Evolutionary conservation across 2,329 filamentous ascomycete species (phyloP).

Genomic region (Septoria petroselini): DNA sequence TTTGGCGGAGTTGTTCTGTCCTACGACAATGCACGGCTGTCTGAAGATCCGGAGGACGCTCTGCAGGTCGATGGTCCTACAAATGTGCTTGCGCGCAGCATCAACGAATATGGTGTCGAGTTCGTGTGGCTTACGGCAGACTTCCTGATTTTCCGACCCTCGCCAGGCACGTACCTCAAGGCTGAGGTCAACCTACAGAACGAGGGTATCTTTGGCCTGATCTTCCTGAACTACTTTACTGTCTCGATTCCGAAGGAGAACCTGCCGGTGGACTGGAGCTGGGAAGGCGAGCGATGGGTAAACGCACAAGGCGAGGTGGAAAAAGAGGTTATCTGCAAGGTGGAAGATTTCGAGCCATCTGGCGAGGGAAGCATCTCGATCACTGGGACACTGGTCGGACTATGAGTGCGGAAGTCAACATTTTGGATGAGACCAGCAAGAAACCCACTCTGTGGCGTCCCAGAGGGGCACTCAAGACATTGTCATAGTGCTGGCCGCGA

Average conservation of each 20-base stretch:
- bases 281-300: conserved; percentile 66
- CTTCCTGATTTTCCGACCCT: conserved; percentile 77
- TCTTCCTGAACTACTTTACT: conserved; percentile 90
- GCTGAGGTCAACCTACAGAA: conserved; percentile 83
- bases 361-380: conserved; percentile 26
- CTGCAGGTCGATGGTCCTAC: conserved; percentile 8
- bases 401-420: too few relatives aligned
- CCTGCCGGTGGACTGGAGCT: conserved; percentile 76
- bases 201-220: conserved; percentile 81
- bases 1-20: conserved; percentile 71
- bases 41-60: conserved; percentile 43
- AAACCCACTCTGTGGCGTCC: too few relatives aligned
- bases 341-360: conserved; percentile 78
- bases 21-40: conserved; percentile 67
- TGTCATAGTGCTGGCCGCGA: too few relatives aligned
- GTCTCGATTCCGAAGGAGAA: conserved; percentile 76
- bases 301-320: conserved; percentile 66
- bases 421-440: too few relatives aligned
- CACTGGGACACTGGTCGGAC: conserved; percentile 20
- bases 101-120: conserved; percentile 80
- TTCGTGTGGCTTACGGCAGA: conserved; percentile 88
- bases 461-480: too few relatives aligned
- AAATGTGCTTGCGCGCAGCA: conserved; percentile 44
- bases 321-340: conserved; percentile 70
- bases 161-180: conserved; percentile 69